phyloP scores from a whole-genome alignment of 2,329 filamentous ascomycete species.

The Stachybotrys elegans region DNA sequence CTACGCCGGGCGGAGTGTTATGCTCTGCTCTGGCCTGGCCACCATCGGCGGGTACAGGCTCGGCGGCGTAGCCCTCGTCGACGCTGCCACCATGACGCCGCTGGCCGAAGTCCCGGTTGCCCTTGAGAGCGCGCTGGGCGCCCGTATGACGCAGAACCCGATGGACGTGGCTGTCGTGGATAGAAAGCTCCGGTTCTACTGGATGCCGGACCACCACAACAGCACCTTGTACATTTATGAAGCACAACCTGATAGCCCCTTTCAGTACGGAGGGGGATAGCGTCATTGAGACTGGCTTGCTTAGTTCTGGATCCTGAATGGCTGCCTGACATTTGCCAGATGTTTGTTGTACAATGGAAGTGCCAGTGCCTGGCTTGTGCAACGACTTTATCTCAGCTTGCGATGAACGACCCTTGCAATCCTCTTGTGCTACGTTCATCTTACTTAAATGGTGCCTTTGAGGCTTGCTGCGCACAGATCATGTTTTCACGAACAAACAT shows the following conservation, averaged over 20 bases:
- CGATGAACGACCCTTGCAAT: too few species aligned
- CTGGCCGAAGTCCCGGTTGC: conserved; percentile 40
- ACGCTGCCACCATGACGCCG: conserved; percentile 37
- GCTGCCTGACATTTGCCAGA: too few species aligned
- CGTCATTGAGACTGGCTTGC: conserved; percentile 2
- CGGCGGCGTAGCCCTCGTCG: conserved; percentile 42
- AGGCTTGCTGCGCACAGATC: too few species aligned
- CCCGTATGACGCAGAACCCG: conserved; percentile 41
- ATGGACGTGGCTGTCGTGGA: conserved; percentile 39
- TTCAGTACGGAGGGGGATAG: conserved; percentile 13
- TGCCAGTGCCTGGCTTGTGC: conserved; percentile 3
- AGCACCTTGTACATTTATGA: conserved; percentile 44
- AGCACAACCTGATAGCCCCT: conserved; percentile 21
- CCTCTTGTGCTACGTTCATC: too few species aligned
- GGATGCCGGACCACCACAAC: conserved; percentile 40
- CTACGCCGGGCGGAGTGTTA: conserved; percentile 32
- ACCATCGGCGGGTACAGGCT: conserved; percentile 28
- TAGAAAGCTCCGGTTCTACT: conserved; percentile 39
- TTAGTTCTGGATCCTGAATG: not conserved
- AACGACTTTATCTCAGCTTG: conserved; percentile 6
- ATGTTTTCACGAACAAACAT: too few species aligned
- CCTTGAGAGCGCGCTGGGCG: conserved; percentile 32
- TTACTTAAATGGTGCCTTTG: too few species aligned
- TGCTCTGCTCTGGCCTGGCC: conserved; percentile 43
- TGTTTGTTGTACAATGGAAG: conserved; percentile 6